Conservation (phyloP, 371 early-diverging fungal genomes). For the Mucor saturninus region DNA sequence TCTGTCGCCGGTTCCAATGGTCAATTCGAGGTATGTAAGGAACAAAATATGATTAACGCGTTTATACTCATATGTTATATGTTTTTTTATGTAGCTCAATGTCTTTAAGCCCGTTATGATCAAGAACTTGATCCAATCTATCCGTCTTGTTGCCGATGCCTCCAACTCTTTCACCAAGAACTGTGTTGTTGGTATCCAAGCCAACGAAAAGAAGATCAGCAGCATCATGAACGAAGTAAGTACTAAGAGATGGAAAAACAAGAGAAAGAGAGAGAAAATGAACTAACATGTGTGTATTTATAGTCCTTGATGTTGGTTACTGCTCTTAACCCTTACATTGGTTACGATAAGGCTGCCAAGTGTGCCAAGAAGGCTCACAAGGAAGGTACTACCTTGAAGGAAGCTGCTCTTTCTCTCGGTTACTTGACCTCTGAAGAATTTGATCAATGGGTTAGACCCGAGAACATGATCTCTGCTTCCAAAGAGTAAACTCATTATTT, state of each 20-base stretch:
- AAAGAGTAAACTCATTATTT: conserved; percentile 10
- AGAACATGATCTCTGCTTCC: conserved; percentile 70
- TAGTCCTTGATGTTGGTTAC: conserved; percentile 85
- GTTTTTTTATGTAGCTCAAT: conserved; percentile 62
- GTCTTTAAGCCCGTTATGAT: conserved; percentile 94
- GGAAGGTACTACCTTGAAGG: conserved; percentile 80
- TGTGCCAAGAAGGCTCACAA: conserved; percentile 89
- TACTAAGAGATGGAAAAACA: conserved; percentile 1
- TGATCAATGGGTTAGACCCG: conserved; percentile 85
- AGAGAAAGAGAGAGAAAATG: no score
- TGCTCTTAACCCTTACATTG: conserved; percentile 85
- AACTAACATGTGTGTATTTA: conserved; percentile 1
- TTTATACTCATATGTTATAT: not conserved
- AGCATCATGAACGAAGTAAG: conserved; percentile 67
- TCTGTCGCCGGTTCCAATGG: conserved; percentile 86
- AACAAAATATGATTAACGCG: not conserved
- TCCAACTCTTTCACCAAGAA: conserved; percentile 78
- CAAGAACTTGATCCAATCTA: conserved; percentile 83
- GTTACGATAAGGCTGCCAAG: conserved; percentile 86
- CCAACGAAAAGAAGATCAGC: conserved; percentile 79
- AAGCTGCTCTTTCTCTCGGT: conserved; percentile 79
- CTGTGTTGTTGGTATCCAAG: conserved; percentile 84
- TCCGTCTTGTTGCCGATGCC: conserved; percentile 80
- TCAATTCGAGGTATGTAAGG: conserved; percentile 75
- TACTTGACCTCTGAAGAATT: conserved; percentile 81